Conservation (phyloP, 257 asterid genomes). For the Salvia hispanica region DNA sequence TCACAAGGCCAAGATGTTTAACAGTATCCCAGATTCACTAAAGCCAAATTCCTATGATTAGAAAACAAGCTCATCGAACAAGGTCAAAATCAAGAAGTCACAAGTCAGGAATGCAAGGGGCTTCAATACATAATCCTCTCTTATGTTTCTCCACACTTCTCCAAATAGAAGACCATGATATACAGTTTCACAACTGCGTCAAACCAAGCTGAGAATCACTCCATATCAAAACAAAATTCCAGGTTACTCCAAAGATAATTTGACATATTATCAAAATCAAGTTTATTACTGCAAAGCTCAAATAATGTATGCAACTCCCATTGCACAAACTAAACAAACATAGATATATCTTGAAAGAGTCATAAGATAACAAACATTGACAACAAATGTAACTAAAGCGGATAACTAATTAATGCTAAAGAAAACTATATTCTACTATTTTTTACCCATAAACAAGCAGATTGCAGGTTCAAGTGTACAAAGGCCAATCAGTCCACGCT, state of each 20-base stretch:
- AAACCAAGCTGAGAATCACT: constrained; percentile 1
- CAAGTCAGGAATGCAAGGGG: neutral
- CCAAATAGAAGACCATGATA: too few species aligned
- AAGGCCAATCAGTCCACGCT: constrained; percentile 96
- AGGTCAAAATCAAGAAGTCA: neutral
- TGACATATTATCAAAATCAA: neutral
- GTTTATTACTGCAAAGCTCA: neutral
- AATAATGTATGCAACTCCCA: neutral
- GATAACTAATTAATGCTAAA: neutral
- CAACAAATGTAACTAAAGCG: neutral
- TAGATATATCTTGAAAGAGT: neutral
- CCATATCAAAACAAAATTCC: neutral
- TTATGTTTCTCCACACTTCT: too few species aligned
- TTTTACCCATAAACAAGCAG: neutral
- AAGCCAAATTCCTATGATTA: neutral
- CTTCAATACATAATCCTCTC: neutral
- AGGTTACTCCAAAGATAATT: neutral
- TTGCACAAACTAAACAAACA: constrained; percentile 6
- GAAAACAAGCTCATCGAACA: neutral
- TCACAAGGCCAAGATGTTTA: too few species aligned
- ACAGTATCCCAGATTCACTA: neutral
- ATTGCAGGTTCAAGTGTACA: constrained; percentile 52
- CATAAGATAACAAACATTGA: constrained; percentile 10
- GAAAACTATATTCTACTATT: neutral
- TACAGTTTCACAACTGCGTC: neutral